Percentiles rank a stretch among this genome's conserved stretches.
These are phyloP conservation scores for Clausena lansium DNA, from an alignment of 345 rosid species.

Conservation along the genomic window DNA sequence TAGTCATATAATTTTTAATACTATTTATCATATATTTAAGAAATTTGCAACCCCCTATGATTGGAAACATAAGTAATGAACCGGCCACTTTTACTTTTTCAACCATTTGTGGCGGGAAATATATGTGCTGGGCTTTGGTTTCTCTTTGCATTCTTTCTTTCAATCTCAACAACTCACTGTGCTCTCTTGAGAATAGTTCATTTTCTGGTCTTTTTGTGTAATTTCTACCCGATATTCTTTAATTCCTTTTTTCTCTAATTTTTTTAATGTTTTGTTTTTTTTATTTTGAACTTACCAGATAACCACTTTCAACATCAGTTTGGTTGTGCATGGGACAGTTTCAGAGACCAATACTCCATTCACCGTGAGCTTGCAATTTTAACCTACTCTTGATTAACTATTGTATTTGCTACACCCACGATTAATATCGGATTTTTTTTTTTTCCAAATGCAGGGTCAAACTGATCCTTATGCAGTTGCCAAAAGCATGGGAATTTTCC, in stretches of 20 bases:
- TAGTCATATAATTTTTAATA: too few species aligned
- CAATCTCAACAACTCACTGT: not conserved
- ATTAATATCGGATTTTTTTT: not conserved
- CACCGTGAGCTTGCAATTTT: slow-evolving; percentile 33
- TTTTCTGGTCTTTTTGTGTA: not conserved
- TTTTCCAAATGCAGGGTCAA: slow-evolving; percentile 42
- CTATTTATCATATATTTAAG: not conserved
- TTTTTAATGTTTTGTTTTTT: not conserved
- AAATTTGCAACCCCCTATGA: not conserved
- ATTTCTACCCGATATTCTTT: not conserved
- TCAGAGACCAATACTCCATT: slow-evolving; percentile 53
- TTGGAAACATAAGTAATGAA: not conserved
- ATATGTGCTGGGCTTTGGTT: not conserved
- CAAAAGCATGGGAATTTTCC: slow-evolving; percentile 73
- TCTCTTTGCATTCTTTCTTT: not conserved
- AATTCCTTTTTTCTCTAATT: not conserved
- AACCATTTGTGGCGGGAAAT: not conserved
- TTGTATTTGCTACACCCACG: not conserved
- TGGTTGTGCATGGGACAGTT: slow-evolving; percentile 86
- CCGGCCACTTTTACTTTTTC: not conserved
- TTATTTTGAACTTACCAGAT: slow-evolving; percentile 39
- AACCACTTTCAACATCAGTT: slow-evolving; percentile 73
- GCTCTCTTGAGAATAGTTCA: not conserved
- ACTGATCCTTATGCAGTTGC: slow-evolving; percentile 75
- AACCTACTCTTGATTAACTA: not conserved